phyloP scores from a whole-genome alignment of 306 rosid species.

The Urtica urens region DNA sequence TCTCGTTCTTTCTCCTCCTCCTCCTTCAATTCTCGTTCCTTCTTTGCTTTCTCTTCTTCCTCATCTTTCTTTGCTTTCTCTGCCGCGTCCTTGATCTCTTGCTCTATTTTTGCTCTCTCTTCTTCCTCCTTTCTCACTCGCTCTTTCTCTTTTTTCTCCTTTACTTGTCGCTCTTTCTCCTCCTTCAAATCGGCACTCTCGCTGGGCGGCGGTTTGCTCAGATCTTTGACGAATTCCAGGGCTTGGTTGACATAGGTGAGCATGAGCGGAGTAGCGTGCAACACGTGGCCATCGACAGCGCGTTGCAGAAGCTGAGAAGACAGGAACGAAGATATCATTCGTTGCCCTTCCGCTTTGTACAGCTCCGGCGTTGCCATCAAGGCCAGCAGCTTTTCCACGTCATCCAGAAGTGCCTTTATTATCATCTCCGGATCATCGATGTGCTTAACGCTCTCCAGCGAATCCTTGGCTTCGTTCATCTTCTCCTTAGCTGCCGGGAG shows the following conservation, averaged over 20 bases:
- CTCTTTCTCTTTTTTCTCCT: no score
- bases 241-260: conserved; percentile 2
- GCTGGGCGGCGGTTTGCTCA: neutral
- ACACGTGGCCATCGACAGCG: neutral
- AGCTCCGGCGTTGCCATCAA: neutral
- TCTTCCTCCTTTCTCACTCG: no score
- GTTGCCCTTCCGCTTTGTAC: neutral
- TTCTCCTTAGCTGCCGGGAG: neutral
- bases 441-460: neutral
- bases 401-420: neutral
- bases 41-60: no score
- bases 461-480: neutral
- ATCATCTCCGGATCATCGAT: neutral
- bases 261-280: conserved; percentile 1
- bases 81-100: no score
- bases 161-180: no score
- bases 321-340: neutral
- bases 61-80: no score
- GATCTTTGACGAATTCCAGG: conserved; percentile 2
- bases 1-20: no score
- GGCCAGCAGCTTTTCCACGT: neutral
- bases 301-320: neutral
- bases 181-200: neutral
- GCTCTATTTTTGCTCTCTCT: no score
- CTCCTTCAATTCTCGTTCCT: no score